Conservation (phyloP, 116 monocot genomes). For the Iris pallida region DNA sequence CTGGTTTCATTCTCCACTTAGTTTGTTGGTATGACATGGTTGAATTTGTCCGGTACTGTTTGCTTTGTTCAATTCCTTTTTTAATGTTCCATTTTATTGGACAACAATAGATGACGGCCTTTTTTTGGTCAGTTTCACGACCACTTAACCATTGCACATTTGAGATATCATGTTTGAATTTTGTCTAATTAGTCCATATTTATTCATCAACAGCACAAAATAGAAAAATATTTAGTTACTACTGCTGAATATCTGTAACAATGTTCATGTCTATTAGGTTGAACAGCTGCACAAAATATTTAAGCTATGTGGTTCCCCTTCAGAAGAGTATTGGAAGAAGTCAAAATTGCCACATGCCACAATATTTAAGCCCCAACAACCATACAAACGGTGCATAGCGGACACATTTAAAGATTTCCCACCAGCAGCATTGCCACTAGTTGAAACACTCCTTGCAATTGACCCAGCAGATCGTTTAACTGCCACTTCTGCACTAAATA, state of each 20-base stretch:
- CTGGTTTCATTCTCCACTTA: no score
- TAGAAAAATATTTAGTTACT: no score
- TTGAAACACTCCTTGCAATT: slow-evolving; percentile 76
- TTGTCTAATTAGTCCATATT: no score
- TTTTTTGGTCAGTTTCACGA: no score
- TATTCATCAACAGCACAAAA: no score
- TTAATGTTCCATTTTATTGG: no score
- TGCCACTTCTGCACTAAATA: slow-evolving; percentile 62
- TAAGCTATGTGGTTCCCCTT: slow-evolving; percentile 78
- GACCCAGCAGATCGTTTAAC: slow-evolving; percentile 66
- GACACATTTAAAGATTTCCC: slow-evolving; percentile 75
- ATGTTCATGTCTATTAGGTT: slow-evolving; percentile 32
- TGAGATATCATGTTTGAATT: no score
- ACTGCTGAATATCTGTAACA: neutral
- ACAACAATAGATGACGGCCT: no score
- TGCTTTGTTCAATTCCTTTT: no score
- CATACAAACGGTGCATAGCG: slow-evolving; percentile 56
- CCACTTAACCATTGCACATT: no score
- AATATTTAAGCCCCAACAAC: slow-evolving; percentile 71
- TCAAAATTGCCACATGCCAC: slow-evolving; percentile 79
- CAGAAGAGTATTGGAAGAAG: slow-evolving; percentile 86
- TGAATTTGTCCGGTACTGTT: no score
- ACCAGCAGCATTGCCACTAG: slow-evolving; percentile 43
- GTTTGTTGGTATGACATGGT: no score
- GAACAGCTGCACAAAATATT: slow-evolving; percentile 84